Conservation (phyloP, 1,139 yeast genomes). For the Pichia sp. region DNA sequence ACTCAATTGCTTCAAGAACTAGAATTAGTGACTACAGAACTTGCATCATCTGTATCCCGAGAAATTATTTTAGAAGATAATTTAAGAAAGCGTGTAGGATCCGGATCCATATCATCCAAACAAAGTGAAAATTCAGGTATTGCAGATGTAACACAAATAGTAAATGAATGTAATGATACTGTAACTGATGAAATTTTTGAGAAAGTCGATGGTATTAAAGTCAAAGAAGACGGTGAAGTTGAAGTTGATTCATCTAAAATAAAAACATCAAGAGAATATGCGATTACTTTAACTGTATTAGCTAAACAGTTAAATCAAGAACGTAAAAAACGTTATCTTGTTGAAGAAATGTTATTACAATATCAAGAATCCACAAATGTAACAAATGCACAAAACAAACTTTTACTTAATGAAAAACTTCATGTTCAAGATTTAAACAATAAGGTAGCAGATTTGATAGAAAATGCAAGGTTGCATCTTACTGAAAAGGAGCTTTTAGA, state of each 20-base stretch:
- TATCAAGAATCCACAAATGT: conserved; percentile 13
- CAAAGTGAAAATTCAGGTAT: neutral
- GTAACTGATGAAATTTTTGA: conserved; percentile 23
- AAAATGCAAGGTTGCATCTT: conserved; percentile 27
- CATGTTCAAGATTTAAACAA: conserved; percentile 43
- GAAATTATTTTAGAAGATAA: conserved; percentile 54
- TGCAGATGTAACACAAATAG: neutral
- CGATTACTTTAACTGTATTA: conserved; percentile 44
- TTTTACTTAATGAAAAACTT: conserved; percentile 33
- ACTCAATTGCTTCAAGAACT: conserved; percentile 55
- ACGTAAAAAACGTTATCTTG: conserved; percentile 55
- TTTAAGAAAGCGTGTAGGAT: conserved; percentile 29
- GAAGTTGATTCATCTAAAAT: conserved; percentile 1
- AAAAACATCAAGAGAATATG: conserved; percentile 27
- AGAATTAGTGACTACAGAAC: conserved; percentile 61
- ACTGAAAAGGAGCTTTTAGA: conserved; percentile 19
- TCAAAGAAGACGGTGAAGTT: neutral
- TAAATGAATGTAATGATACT: neutral
- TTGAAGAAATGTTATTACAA: conserved; percentile 45
- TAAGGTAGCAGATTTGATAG: conserved; percentile 18
- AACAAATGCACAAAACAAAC: conserved; percentile 35
- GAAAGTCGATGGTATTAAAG: neutral
- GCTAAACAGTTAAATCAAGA: conserved; percentile 58
- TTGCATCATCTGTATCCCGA: conserved; percentile 64
- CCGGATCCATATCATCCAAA: too few relatives aligned